phyloP scores from a whole-genome alignment of 768 basidiomycete species.

The Neoboletus magnificus region DNA sequence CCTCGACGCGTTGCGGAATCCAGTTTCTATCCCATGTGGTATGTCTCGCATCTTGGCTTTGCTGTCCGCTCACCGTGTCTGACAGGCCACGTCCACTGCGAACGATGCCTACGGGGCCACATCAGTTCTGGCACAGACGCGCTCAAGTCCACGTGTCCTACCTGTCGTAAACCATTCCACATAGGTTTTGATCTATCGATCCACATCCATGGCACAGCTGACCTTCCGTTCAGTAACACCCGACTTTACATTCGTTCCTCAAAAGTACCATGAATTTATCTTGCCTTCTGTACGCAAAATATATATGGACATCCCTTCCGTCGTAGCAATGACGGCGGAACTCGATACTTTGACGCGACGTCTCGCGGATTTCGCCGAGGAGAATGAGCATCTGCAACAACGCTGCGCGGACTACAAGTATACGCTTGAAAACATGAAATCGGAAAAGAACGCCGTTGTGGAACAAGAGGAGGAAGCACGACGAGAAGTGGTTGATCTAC shows the following conservation, averaged over 20 bases:
- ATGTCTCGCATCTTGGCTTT: conserved; percentile 14
- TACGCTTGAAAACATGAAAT: conserved; percentile 31
- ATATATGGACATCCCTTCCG: conserved; percentile 43
- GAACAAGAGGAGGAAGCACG: conserved; percentile 35
- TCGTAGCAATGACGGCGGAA: conserved; percentile 26
- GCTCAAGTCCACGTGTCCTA: conserved; percentile 51
- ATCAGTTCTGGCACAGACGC: conserved; percentile 29
- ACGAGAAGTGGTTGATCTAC: conserved; percentile 39
- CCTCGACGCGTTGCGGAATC: conserved; percentile 49
- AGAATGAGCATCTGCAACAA: conserved; percentile 43
- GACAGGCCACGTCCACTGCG: conserved; percentile 65
- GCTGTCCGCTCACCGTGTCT: neutral
- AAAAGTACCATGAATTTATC: conserved; percentile 57
- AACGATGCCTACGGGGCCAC: conserved; percentile 48
- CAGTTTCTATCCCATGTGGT: conserved; percentile 67
- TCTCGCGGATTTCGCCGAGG: conserved; percentile 36
- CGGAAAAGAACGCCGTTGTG: conserved; percentile 28
- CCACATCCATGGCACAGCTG: neutral
- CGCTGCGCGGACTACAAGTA: conserved; percentile 42
- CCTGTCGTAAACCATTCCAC: conserved; percentile 53
- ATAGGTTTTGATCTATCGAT: conserved; percentile 42
- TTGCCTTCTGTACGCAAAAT: conserved; percentile 57
- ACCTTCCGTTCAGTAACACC: conserved; percentile 37
- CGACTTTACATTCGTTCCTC: conserved; percentile 50
- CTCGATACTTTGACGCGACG: conserved; percentile 38